Base-by-base conservation (phyloP, 768 basidiomycete species). In the Phaffia tasmanica region DNA sequence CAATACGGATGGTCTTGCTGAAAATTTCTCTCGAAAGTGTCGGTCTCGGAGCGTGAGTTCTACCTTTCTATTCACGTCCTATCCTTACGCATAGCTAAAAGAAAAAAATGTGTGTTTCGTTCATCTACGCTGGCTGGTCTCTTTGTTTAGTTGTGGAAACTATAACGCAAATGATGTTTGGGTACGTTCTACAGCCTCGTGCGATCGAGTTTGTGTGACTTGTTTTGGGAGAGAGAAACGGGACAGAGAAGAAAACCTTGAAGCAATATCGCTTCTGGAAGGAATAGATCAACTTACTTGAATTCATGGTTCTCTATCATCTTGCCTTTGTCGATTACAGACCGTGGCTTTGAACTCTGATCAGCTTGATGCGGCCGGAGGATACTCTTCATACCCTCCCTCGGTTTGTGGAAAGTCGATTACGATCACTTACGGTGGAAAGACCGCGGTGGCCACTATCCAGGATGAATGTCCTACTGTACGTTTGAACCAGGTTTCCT, bases 261-360 rank as follows among this genome's bases (percentile, higher is more conserved):
- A 54, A 53, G 51, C 53, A 60, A 60, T 21, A 58, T 67, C 35
- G 65, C 59, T 18, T 23, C 65, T 9, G 60, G 65, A 30, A 60
- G 65, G 25, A 54, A 47, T 29, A 61, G 29, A 11, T 60, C 60
- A 51, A 25, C 54, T 49, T 62, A 67, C 67, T 53, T 30, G 0
- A 63, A 58, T 30, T 69, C 58, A 46, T 3, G 18, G 18, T 18
- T 47, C 15, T 2, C 27, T 15, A 9, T n/a, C 19, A 5, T 19
- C 30, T 23, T 16, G 23, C n/a, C 15, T 47, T 5, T 23, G 46
- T 27, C 42, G n/a, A 19, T 23, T 19, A 35, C 35, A 62, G 61
- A 68, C 67, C 32, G 67, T 68, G 49, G 67, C 67, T 30, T 62
- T 68, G 48, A 68, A 68, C 42, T 68, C 67, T 25, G 67, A 23